Conservation (phyloP, 306 rosid genomes). For the Ormosia emarginata region DNA sequence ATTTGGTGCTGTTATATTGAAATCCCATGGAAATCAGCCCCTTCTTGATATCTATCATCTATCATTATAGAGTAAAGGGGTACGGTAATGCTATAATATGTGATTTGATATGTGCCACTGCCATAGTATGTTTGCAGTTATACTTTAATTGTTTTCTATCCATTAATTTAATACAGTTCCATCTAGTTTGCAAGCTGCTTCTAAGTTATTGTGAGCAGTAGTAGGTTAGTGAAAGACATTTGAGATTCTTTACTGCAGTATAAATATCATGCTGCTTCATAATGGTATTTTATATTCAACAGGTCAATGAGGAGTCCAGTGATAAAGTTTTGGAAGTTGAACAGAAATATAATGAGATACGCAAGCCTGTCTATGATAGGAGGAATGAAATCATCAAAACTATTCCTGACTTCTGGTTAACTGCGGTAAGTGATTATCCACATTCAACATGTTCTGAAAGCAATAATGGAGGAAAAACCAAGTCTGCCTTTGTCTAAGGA, state of each 20-base stretch:
- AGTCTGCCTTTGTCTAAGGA: too few species aligned
- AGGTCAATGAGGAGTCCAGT: conserved; percentile 81
- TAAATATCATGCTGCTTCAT: conserved; percentile 13
- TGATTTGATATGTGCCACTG: neutral
- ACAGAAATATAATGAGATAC: conserved; percentile 68
- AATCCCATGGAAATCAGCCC: neutral
- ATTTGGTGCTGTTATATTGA: neutral
- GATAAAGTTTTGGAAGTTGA: conserved; percentile 71
- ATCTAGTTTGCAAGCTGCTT: neutral
- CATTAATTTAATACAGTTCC: neutral
- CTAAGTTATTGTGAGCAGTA: neutral
- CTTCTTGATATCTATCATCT: neutral
- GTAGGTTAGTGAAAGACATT: neutral
- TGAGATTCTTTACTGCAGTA: neutral
- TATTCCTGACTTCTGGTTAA: conserved; percentile 88
- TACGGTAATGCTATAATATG: neutral
- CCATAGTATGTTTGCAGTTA: neutral
- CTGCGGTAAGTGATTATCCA: conserved; percentile 66
- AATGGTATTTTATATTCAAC: conserved; percentile 21
- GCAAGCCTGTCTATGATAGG: conserved; percentile 60
- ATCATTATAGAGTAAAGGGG: neutral
- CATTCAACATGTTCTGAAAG: neutral
- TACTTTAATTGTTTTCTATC: neutral
- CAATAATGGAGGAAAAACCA: too few species aligned
- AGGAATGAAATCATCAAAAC: conserved; percentile 64